A percentile compares a stretch with the other conserved stretches of the same genome.
These are phyloP conservation scores for Nemania serpens DNA, from an alignment of 2,329 filamentous ascomycete species.

Conservation along the genomic window DNA sequence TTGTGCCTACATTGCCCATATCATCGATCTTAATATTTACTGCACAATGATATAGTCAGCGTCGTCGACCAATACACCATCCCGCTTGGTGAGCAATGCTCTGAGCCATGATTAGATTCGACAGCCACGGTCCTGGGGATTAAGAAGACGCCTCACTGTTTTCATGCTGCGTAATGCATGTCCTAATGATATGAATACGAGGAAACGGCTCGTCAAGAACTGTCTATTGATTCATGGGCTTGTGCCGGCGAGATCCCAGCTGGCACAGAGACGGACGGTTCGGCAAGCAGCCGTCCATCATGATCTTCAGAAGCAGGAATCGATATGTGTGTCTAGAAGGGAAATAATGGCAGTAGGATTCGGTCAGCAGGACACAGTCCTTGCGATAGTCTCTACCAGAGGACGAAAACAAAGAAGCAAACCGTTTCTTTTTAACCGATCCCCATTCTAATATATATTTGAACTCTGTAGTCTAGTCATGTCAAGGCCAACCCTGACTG, in stretches of 20 bases:
- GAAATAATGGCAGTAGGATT: background rate
- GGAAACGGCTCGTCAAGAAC: background rate
- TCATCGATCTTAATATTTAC: background rate
- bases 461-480: background rate
- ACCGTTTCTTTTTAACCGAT: background rate
- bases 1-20: background rate
- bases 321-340: background rate
- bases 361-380: background rate
- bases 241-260: background rate
- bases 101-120: constrained; percentile 10
- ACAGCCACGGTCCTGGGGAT: constrained; percentile 23
- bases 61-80: constrained; percentile 7
- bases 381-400: background rate
- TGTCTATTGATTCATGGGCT: constrained; percentile 2
- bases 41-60: background rate
- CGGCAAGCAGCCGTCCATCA: constrained; percentile 24
- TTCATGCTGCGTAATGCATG: constrained; percentile 9
- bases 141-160: constrained; percentile 13
- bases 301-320: constrained; percentile 1
- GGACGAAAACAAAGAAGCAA: background rate
- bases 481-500: background rate
- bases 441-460: background rate
- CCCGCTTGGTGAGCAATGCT: constrained; percentile 10
- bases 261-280: background rate
- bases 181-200: constrained; percentile 13